Evolutionary conservation across 306 rosid species (phyloP), one percentile per base, ranked within the genome.

Genomic region (Psophocarpus tetragonolobus): DNA sequence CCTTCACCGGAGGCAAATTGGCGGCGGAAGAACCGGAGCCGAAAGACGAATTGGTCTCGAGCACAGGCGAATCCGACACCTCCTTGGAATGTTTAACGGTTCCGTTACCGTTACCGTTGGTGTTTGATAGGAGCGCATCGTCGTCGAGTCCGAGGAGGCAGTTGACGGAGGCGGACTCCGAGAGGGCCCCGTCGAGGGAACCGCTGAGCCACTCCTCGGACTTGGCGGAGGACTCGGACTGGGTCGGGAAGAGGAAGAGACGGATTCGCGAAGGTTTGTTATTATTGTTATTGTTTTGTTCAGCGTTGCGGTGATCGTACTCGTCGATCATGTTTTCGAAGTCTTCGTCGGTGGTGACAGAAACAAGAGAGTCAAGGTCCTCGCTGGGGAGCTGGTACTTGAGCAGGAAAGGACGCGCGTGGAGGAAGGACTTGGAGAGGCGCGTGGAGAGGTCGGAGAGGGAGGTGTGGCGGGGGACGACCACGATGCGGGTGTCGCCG

Each of bases 361-460:
- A 92, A 67, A 92, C 88, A 1, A 92, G 81, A 17, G 97, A 92
- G 36, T 90, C 96, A 6, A 92, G 91, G 85, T 92, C 97, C 65
- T 92, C 97, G 71, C 82, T 87, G 1, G 97, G 97, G n/a, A 92
- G 93, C 87, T 92, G 97, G 77, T 92, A 92, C 68, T 90, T 92
- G 14, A 92, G 83, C 6, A 85, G 72, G 71, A 92, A 92, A 14
- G 87, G 53, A 13, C 66, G 42, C 7, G 84, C 86, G 72, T 79
- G 42, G 2, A 86, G 85, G 36, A 92, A 89, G 8, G 91, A 83
- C 68, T 86, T 90, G 21, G 96, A 69, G 33, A 92, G 87, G 38
- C 93, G 96, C 2, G 90, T 42, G 4, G 87, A 83, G 64, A 92
- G 89, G 65, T 90, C 93, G 5, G 84, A 23, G 29, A 92, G 90